A percentile compares a stretch with the other conserved stretches of the same genome.
phyloP scores from a whole-genome alignment of 2,329 filamentous ascomycete species.

The Penicillium crustosum region DNA sequence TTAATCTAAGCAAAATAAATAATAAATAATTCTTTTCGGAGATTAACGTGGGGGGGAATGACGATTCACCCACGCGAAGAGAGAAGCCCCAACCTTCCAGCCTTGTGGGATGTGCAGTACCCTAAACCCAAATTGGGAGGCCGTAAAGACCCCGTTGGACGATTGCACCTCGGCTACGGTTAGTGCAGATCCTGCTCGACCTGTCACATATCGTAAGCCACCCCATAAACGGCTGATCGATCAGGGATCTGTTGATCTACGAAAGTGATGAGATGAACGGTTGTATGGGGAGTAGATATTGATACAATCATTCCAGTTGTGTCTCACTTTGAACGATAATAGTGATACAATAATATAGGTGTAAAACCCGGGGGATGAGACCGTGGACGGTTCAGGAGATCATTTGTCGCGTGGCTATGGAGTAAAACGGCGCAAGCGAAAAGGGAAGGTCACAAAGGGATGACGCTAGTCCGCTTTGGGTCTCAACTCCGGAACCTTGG shows the following conservation, averaged over 20 bases:
- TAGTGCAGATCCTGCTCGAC: slow-evolving; percentile 33
- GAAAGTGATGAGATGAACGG: background rate
- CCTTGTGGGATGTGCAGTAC: slow-evolving; percentile 6
- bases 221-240: slow-evolving; percentile 42
- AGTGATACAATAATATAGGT: background rate
- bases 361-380: slow-evolving; percentile 7
- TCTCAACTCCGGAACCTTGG: slow-evolving; percentile 7
- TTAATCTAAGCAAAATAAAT: background rate
- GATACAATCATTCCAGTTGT: background rate
- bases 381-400: slow-evolving; percentile 11
- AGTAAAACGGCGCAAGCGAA: slow-evolving; percentile 19
- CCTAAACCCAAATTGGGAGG: slow-evolving; percentile 23
- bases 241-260: slow-evolving; percentile 11
- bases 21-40: slow-evolving; percentile 12
- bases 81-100: slow-evolving; percentile 4
- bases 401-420: slow-evolving; percentile 20
- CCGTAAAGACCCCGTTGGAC: slow-evolving; percentile 26
- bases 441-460: slow-evolving; percentile 26
- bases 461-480: slow-evolving; percentile 2
- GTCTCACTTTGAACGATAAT: background rate
- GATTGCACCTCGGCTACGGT: slow-evolving; percentile 24
- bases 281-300: background rate
- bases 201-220: slow-evolving; percentile 31
- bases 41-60: slow-evolving; percentile 21
- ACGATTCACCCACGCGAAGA: slow-evolving; percentile 20